Evolutionary conservation across 2,329 filamentous ascomycete species (phyloP).

Genomic region (Hypoxylon sp.): DNA sequence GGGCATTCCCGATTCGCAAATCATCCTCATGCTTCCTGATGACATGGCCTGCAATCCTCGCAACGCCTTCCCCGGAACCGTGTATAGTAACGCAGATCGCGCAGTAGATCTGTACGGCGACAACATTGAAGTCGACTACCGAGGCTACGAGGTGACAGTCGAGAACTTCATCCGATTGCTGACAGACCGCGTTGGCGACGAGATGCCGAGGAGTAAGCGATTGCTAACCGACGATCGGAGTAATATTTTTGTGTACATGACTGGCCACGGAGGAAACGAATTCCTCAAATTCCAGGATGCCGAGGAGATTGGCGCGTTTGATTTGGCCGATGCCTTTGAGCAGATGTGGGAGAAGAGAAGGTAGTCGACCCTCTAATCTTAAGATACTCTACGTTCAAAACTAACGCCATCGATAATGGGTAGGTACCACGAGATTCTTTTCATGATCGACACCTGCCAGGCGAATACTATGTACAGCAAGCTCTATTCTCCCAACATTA

Average conservation of each 20-base stretch:
- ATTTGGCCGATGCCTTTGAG: conserved; percentile 95
- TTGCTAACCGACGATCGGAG: conserved; percentile 93
- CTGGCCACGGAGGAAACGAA: conserved; percentile 95
- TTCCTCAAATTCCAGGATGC: conserved; percentile 99
- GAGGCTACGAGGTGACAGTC: conserved; percentile 97
- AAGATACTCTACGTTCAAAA: no score
- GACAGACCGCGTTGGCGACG: conserved; percentile 92
- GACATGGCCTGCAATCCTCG: conserved; percentile 99
- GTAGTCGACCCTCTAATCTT: no score
- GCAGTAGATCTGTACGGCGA: conserved; percentile 96
- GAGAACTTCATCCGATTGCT: conserved; percentile 97
- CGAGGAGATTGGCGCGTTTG: conserved; percentile 96
- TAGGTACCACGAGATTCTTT: conserved; percentile 94
- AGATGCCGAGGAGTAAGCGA: conserved; percentile 94
- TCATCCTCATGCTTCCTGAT: conserved; percentile 99
- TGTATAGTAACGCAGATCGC: conserved; percentile 97
- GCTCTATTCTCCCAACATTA: conserved; percentile 97
- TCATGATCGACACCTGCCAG: conserved; percentile 99
- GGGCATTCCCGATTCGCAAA: conserved; percentile 97
- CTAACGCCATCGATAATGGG: conserved; percentile 20
- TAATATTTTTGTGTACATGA: conserved; percentile 99
- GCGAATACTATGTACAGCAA: conserved; percentile 99
- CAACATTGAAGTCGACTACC: conserved; percentile 98
- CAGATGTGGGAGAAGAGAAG: conserved; percentile 99
- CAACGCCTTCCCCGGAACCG: conserved; percentile 96